These are phyloP conservation scores for Podospora tetraspora DNA, from an alignment of 495 filamentous ascomycete genomes.

Conservation along the genomic window DNA sequence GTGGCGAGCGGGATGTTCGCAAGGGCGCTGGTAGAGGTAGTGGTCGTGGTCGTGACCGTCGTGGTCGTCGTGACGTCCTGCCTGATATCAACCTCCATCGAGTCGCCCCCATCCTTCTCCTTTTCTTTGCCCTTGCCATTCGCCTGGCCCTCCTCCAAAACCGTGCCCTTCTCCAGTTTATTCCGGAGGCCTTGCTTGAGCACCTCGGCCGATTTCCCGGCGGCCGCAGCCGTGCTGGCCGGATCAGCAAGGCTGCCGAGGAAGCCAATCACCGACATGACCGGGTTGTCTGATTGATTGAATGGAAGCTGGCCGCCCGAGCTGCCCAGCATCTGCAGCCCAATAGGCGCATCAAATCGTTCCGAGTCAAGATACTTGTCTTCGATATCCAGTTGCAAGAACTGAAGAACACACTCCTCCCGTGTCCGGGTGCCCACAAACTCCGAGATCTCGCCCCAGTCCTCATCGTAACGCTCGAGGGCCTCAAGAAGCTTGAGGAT, in stretches of 20 bases:
- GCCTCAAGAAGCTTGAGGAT: conserved; percentile 79
- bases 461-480: conserved; percentile 84
- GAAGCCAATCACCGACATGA: conserved; percentile 91
- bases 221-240: conserved; percentile 79
- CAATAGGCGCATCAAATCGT: conserved; percentile 51
- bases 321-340: conserved; percentile 56
- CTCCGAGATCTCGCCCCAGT: conserved; percentile 88
- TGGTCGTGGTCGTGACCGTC: conserved; percentile 37
- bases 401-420: conserved; percentile 94
- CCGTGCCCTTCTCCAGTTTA: conserved; percentile 64
- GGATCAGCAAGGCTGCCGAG: conserved; percentile 84
- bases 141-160: conserved; percentile 33
- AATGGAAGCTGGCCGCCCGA: conserved; percentile 75
- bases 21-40: conserved; percentile 46
- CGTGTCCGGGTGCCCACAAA: conserved; percentile 87
- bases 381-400: conserved; percentile 85
- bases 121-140: conserved; percentile 46
- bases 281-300: conserved; percentile 84
- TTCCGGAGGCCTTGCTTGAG: conserved; percentile 70
- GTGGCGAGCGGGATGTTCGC: conserved; percentile 77
- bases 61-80: conserved; percentile 38
- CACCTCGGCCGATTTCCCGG: conserved; percentile 75
- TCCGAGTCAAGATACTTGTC: conserved; percentile 82
- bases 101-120: conserved; percentile 52
- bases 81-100: conserved; percentile 50